Base-by-base conservation (phyloP, 2,329 filamentous ascomycete genomes). In the Colletotrichum sp. region DNA sequence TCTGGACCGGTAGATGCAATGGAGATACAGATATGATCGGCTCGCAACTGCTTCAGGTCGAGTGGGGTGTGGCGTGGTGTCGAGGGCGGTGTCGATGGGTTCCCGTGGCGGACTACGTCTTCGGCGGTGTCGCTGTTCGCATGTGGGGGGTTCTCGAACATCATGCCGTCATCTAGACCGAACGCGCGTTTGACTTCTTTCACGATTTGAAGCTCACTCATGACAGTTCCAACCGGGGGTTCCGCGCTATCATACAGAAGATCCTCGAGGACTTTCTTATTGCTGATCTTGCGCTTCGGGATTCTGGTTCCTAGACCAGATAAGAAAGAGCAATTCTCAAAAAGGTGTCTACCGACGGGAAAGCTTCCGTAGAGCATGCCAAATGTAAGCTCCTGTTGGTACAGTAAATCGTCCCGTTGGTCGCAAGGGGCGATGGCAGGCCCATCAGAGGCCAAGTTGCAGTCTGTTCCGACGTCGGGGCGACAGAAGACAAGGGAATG, bases 81-180 rank as follows among this genome's bases (percentile, higher is more conserved):
- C 6, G 67, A 66, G 21, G 72, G 55, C 8, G 75, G 74, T 68
- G 58, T 77, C 70, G 77, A 80, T 43, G 72, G 74, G 67, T 80
- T 76, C 43, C 79, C 63, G 38, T 78, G 76, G 30, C 81, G 71
- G 1, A 83, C 72, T 5, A 84, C 81, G 16, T 84, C 81, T 9
- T 81, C 72, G 8, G 79, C 67, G 3, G 71, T 8, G 10, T 84
- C 80, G 77, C 79, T 80, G 5, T 84, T 67, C 3, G 78, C 79
- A 72, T 81, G 73, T 4, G 75, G 73, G 32, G 83, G 78, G 72
- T 83, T 84, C 71, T 84, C 78, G 58, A 85, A 84, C 18, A 81
- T n/a, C 36, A 85, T 79, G 9, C 82, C 80, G 52, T 80, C 67
- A 15, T 79, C 80, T 2, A 85, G 32, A 15, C 80, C 61, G 52